These are phyloP conservation scores for Haplosporangium sp. DNA, from an alignment of 371 early-diverging fungal species.

Conservation along the genomic window DNA sequence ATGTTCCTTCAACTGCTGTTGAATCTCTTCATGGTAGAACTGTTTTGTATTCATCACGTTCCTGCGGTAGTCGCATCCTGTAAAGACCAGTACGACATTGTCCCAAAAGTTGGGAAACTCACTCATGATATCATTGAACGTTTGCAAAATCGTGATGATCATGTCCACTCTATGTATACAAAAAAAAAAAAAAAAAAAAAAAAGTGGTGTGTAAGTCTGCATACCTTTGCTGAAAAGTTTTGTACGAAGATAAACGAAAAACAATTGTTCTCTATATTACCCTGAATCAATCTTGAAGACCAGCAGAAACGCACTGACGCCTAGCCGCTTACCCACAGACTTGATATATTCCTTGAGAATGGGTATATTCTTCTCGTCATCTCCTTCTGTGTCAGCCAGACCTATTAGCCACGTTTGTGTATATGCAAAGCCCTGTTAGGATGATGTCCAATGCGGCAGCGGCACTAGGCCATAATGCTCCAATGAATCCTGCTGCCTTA, in stretches of 20 bases:
- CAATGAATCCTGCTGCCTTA: neutral
- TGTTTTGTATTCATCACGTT: slow-evolving; percentile 50
- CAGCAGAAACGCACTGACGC: slow-evolving; percentile 62
- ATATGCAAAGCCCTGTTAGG: too few relatives aligned
- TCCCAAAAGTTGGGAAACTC: slow-evolving; percentile 62
- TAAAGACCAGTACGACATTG: slow-evolving; percentile 65
- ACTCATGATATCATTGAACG: slow-evolving; percentile 62
- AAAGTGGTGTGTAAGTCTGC: neutral
- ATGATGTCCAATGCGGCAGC: too few relatives aligned
- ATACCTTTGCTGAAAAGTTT: neutral
- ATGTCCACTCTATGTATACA: slow-evolving; percentile 46
- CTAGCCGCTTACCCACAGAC: slow-evolving; percentile 58
- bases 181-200: neutral
- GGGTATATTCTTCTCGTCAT: slow-evolving; percentile 57
- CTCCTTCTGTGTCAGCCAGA: slow-evolving; percentile 62
- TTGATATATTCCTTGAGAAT: slow-evolving; percentile 60
- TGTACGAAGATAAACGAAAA: neutral
- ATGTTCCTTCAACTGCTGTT: slow-evolving; percentile 31
- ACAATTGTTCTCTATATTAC: slow-evolving; percentile 23
- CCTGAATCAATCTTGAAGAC: slow-evolving; percentile 61
- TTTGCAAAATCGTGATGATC: slow-evolving; percentile 55
- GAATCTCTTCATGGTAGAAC: slow-evolving; percentile 40
- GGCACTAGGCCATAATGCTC: neutral
- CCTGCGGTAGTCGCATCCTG: slow-evolving; percentile 60
- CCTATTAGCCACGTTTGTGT: too few relatives aligned